Percentiles rank a stretch among this genome's conserved stretches.
phyloP scores from a whole-genome alignment of 305 asterid species.

The Fraxinus albicans region DNA sequence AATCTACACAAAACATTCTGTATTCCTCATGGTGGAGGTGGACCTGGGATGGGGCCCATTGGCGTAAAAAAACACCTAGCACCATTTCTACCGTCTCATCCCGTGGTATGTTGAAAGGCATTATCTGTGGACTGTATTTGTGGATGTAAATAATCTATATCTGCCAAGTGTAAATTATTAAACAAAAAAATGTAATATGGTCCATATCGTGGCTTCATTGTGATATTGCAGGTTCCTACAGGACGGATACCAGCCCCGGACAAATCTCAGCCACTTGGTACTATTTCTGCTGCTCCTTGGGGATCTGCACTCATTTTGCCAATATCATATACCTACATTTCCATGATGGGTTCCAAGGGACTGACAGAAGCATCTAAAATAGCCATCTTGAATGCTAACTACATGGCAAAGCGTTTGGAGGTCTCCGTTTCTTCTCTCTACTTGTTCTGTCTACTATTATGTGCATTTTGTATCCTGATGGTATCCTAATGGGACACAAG shows the following conservation, averaged over 20 bases:
- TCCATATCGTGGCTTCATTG: neutral
- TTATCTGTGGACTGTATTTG: neutral
- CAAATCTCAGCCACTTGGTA: conserved; percentile 44
- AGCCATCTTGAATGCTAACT: conserved; percentile 56
- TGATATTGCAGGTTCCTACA: neutral
- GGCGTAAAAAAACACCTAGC: conserved; percentile 60
- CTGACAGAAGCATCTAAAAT: conserved; percentile 55
- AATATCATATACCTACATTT: conserved; percentile 51
- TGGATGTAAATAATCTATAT: neutral
- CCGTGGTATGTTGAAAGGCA: conserved; percentile 40
- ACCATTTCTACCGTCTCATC: conserved; percentile 55
- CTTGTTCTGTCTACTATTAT: neutral
- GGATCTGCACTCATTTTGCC: conserved; percentile 61
- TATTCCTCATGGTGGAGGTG: conserved; percentile 67
- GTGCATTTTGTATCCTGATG: neutral
- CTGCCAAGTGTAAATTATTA: neutral
- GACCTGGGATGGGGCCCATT: conserved; percentile 66
- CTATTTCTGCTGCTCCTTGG: conserved; percentile 62
- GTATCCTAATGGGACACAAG: neutral
- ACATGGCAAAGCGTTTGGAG: conserved; percentile 59
- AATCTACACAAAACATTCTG: conserved; percentile 63
- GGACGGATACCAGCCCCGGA: conserved; percentile 47
- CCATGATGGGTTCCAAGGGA: conserved; percentile 61
- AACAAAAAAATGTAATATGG: neutral
- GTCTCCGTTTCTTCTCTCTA: conserved; percentile 26